Evolutionary conservation across 2,329 filamentous ascomycete species (phyloP), one percentile per base, ranked within the genome.

Genomic region (Hymenoscyphus albidus): DNA sequence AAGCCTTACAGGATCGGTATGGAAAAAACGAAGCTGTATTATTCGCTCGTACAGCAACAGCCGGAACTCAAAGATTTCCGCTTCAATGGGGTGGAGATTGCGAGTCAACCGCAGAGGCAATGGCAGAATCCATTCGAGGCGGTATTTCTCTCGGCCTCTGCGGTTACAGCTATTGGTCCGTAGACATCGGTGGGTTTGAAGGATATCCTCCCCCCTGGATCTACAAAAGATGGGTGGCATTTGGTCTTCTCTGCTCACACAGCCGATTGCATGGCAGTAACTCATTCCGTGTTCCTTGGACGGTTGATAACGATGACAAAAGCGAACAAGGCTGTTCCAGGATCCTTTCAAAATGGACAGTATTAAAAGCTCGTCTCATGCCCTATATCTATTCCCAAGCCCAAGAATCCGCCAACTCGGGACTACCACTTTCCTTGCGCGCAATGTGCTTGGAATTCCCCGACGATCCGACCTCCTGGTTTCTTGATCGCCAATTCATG

Each of bases 221-320:
- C 61, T 88, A 88, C 76, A 88, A 87, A 74, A 82, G 85, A 22
- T 88, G 85, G 85, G 83, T 87, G 3, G 84, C 85, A 31, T 88
- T 88, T 69, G 85, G 85, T 0, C 77, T 88, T 1, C 76, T 88
- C n/a, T 86, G 83, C 56, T 82, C 82, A 6, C 85, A 88, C 70
- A 85, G 82, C 12, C 79, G 85, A 14, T 77, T 88, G 2, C 85
- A 88, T 69, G 85, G 85, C 2, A 84, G 81, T 12, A 82, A 80
- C 56, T 84, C 82, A 2, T 88, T 86, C 74, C 83, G 85, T n/a
- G 84, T 88, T 2, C 85, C 85, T 0, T 88, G 85, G 85, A 80
- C 85, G 27, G 83, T 86, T 54, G 85, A 86, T 63, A 76, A 84
- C 62, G 83, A 85, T 27, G 84, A 80, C 32, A 74, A 73, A 3